phyloP scores from a whole-genome alignment of 805 yeast species.

The Schwanniomyces yamadae region DNA sequence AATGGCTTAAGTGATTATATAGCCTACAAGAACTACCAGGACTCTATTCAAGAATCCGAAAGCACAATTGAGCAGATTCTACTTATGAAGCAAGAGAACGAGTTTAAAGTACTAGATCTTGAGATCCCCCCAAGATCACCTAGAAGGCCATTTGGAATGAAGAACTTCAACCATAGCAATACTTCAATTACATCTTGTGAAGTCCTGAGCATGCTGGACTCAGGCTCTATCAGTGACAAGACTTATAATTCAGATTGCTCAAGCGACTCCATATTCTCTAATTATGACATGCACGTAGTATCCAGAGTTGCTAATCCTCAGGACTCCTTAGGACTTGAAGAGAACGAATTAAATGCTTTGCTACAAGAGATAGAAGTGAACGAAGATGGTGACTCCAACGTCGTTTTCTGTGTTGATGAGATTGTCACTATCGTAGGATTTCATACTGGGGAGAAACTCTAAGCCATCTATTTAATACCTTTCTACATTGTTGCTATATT shows the following conservation, averaged over 20 bases:
- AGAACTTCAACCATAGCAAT: too few relatives aligned
- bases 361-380: slow-evolving; percentile 20
- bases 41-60: too few relatives aligned
- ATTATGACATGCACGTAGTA: neutral
- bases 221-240: slow-evolving; percentile 18
- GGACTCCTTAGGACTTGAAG: slow-evolving; percentile 6
- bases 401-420: slow-evolving; percentile 22
- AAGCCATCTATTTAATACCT: neutral
- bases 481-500: neutral
- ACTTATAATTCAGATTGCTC: slow-evolving; percentile 13
- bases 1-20: too few relatives aligned
- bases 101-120: too few relatives aligned
- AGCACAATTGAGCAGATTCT: too few relatives aligned
- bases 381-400: slow-evolving; percentile 13
- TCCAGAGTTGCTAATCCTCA: neutral
- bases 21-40: too few relatives aligned
- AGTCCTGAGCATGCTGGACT: too few relatives aligned
- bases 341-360: slow-evolving; percentile 13
- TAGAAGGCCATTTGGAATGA: too few relatives aligned
- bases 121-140: too few relatives aligned
- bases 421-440: slow-evolving; percentile 21
- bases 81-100: too few relatives aligned
- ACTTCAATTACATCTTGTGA: too few relatives aligned
- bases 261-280: slow-evolving; percentile 19
- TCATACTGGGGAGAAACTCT: neutral